Conservation (phyloP, 495 filamentous ascomycete genomes). For the Aspergillus funiculosus region DNA sequence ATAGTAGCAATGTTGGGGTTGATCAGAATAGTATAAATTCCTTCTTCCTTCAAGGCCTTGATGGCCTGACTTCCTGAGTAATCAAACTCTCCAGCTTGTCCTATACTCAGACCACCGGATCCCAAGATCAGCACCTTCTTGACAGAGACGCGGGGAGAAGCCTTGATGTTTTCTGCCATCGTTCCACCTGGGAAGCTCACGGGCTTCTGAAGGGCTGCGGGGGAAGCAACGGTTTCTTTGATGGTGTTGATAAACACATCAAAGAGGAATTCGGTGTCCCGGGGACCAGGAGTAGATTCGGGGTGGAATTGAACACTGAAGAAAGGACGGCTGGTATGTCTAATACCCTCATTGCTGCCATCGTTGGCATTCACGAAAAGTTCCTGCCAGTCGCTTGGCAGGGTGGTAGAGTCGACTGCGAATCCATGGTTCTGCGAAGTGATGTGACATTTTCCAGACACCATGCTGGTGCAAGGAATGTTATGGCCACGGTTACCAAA, state of each 20-base stretch:
- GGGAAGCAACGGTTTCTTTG: slow-evolving; percentile 55
- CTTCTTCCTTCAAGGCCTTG: slow-evolving; percentile 95
- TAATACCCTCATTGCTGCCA: slow-evolving; percentile 94
- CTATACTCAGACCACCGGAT: slow-evolving; percentile 92
- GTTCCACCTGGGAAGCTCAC: slow-evolving; percentile 83
- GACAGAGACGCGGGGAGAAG: slow-evolving; percentile 70
- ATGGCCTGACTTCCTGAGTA: slow-evolving; percentile 92
- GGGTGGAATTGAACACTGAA: slow-evolving; percentile 99
- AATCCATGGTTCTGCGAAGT: slow-evolving; percentile 98
- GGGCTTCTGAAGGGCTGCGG: slow-evolving; percentile 56
- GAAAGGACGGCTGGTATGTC: slow-evolving; percentile 75
- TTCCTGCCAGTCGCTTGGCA: slow-evolving; percentile 79
- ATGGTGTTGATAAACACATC: slow-evolving; percentile 92
- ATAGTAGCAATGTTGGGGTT: slow-evolving; percentile 99
- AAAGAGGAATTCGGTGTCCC: slow-evolving; percentile 95
- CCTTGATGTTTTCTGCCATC: slow-evolving; percentile 64
- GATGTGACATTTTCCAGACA: slow-evolving; percentile 94
- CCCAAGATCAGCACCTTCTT: slow-evolving; percentile 98
- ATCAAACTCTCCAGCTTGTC: slow-evolving; percentile 97
- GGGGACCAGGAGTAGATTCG: slow-evolving; percentile 89
- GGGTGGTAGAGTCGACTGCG: slow-evolving; percentile 72
- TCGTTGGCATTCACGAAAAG: slow-evolving; percentile 98
- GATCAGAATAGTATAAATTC: slow-evolving; percentile 90
- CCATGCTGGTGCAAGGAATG: slow-evolving; percentile 91
- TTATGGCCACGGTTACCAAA: slow-evolving; percentile 99